phyloP scores from a whole-genome alignment of 176 grass and related monocot genomes.

The Echinochloa phyllopogon region DNA sequence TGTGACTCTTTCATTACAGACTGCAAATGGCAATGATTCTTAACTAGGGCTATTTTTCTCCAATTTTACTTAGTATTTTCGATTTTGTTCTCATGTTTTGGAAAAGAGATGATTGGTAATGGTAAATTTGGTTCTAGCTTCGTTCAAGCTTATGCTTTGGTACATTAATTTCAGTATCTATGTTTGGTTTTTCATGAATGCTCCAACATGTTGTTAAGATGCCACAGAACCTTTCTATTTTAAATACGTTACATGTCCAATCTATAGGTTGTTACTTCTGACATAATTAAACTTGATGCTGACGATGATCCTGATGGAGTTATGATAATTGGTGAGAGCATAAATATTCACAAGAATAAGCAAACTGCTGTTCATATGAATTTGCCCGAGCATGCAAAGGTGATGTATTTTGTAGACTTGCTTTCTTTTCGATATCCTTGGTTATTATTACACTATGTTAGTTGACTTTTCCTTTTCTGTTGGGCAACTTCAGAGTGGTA shows the following conservation, averaged over 20 bases:
- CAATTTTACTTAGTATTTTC: neutral
- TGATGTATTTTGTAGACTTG: slow-evolving; percentile 36
- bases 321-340: slow-evolving; percentile 55
- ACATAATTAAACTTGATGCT: slow-evolving; percentile 78
- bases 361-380: slow-evolving; percentile 52
- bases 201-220: slow-evolving; percentile 14
- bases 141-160: neutral
- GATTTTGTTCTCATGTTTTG: neutral
- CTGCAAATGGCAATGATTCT: neutral
- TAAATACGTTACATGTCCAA: slow-evolving; percentile 26
- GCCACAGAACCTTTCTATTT: slow-evolving; percentile 19
- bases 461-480: slow-evolving; percentile 32
- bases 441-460: slow-evolving; percentile 8
- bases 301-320: slow-evolving; percentile 63
- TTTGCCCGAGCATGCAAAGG: slow-evolving; percentile 56
- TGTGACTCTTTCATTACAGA: neutral
- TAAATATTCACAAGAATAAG: slow-evolving; percentile 62
- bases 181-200: neutral
- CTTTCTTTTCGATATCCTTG: neutral
- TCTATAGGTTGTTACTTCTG: slow-evolving; percentile 61
- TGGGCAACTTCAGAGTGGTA: slow-evolving; percentile 45
- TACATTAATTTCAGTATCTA: neutral
- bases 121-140: slow-evolving; percentile 12
- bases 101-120: neutral
- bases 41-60: slow-evolving; percentile 20